These are phyloP conservation scores for Cytospora mali DNA, from an alignment of 2,329 filamentous ascomycete species.

Conservation along the genomic window DNA sequence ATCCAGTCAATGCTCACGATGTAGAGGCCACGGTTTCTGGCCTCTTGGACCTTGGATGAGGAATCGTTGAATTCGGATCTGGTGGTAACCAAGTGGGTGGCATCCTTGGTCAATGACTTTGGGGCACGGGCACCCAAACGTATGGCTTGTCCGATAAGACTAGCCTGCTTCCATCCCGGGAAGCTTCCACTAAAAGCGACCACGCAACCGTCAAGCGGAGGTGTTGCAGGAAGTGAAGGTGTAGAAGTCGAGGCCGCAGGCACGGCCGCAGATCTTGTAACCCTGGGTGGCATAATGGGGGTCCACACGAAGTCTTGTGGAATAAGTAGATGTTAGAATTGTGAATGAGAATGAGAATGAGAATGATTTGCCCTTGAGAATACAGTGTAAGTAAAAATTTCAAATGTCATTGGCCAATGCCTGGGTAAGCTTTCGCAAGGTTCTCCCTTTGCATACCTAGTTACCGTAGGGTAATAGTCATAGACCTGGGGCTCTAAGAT, in stretches of 20 bases:
- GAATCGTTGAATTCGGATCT: conserved; percentile 53
- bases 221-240: conserved; percentile 19
- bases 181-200: conserved; percentile 66
- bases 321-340: not conserved
- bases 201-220: conserved; percentile 49
- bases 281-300: conserved; percentile 18
- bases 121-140: conserved; percentile 53
- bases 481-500: no score
- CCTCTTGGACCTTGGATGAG: conserved; percentile 55
- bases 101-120: conserved; percentile 51
- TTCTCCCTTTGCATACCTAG: no score
- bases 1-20: conserved; percentile 66
- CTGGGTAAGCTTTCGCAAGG: no score
- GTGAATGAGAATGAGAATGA: no score
- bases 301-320: no score
- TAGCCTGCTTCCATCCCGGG: conserved; percentile 52
- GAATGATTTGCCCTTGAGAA: no score
- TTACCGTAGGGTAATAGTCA: no score
- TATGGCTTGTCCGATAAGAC: conserved; percentile 49
- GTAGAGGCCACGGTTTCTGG: conserved; percentile 48
- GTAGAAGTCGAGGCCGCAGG: conserved; percentile 27
- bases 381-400: no score
- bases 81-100: conserved; percentile 61
- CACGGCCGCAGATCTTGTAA: conserved; percentile 26
- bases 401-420: no score